phyloP scores from a whole-genome alignment of 345 rosid species.

The Pseudoturritis turrita region DNA sequence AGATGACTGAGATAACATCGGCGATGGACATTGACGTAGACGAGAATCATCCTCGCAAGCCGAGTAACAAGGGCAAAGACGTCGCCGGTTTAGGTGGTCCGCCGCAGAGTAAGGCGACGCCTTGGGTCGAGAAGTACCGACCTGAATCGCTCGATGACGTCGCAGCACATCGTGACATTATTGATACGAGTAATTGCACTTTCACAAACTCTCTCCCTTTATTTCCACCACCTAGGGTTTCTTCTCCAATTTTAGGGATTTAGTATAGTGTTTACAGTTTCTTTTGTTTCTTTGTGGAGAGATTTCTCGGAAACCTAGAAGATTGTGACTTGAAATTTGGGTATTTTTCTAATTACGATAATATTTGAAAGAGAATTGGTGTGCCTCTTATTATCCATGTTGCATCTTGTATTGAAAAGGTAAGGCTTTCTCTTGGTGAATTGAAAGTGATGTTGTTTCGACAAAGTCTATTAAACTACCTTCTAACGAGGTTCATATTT shows the following conservation, averaged over 20 bases:
- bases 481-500: not conserved
- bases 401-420: not conserved
- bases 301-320: not conserved
- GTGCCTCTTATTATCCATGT: not conserved
- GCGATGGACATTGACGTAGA: conserved; percentile 80
- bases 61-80: conserved; percentile 44
- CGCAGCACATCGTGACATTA: conserved; percentile 97
- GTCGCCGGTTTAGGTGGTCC: conserved; percentile 36
- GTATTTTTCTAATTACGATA: not conserved
- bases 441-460: not conserved
- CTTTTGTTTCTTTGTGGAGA: not conserved
- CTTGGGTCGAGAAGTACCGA: conserved; percentile 98
- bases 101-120: conserved; percentile 51
- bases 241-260: not conserved
- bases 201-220: not conserved
- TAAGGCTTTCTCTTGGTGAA: not conserved
- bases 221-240: conserved; percentile 26
- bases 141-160: conserved; percentile 94
- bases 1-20: conserved; percentile 54
- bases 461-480: not conserved
- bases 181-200: conserved; percentile 73
- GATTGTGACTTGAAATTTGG: not conserved
- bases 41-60: conserved; percentile 31
- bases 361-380: not conserved
- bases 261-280: not conserved